These are phyloP conservation scores for Corynascus novoguineensis DNA, from an alignment of 495 filamentous ascomycete genomes.

Conservation along the genomic window DNA sequence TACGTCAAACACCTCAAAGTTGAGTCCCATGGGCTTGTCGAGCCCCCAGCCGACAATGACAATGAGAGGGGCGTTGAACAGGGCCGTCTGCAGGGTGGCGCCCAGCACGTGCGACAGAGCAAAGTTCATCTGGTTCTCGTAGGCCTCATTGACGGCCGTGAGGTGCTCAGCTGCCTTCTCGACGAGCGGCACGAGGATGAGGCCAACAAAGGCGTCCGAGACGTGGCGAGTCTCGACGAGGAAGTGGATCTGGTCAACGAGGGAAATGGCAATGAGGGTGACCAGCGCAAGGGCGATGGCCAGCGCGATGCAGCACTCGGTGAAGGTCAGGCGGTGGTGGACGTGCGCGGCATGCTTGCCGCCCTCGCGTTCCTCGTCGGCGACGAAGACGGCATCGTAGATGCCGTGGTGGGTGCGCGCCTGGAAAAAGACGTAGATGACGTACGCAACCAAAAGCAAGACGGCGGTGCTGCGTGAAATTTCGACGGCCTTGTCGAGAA, in stretches of 20 bases:
- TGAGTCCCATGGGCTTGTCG: conserved; percentile 62
- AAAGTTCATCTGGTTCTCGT: conserved; percentile 83
- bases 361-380: conserved; percentile 64
- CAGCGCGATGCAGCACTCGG: conserved; percentile 67
- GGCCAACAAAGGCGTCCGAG: conserved; percentile 72
- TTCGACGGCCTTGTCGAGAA: conserved; percentile 49
- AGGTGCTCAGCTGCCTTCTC: conserved; percentile 91
- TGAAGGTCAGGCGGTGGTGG: conserved; percentile 70
- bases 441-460: conserved; percentile 72
- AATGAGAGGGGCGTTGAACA: conserved; percentile 80
- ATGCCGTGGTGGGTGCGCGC: conserved; percentile 75
- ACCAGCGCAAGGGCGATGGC: conserved; percentile 65
- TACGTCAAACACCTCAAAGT: conserved; percentile 88
- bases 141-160: conserved; percentile 87
- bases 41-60: conserved; percentile 84
- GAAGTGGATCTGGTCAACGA: conserved; percentile 73
- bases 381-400: conserved; percentile 56
- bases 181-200: conserved; percentile 76
- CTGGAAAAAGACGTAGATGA: conserved; percentile 77
- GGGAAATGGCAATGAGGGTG: conserved; percentile 70
- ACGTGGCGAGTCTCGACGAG: conserved; percentile 61
- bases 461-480: conserved; percentile 74
- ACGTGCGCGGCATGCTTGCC: conserved; percentile 60
- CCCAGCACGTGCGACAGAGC: conserved; percentile 86
- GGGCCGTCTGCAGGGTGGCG: conserved; percentile 81